Evolutionary conservation across 2,329 filamentous ascomycete genomes (phyloP).

Genomic region (Xylariomycetidae sp.): DNA sequence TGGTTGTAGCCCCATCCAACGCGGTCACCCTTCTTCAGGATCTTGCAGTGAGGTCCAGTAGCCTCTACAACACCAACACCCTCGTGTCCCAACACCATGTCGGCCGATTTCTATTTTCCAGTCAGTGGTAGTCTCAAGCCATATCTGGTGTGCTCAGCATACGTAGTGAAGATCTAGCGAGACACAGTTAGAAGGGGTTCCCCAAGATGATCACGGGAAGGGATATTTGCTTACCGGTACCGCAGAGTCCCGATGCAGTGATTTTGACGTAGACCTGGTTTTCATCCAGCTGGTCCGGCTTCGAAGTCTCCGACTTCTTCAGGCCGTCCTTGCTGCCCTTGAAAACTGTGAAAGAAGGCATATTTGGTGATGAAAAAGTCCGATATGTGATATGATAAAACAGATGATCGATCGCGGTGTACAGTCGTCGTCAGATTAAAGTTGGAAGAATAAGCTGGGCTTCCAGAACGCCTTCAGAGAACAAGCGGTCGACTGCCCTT

Average conservation of each 20-base stretch:
- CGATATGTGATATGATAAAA: background rate
- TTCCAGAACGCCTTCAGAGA: no score
- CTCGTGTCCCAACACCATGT: slow-evolving; percentile 45
- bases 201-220: background rate
- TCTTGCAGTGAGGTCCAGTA: slow-evolving; percentile 35
- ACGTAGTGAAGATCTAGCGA: slow-evolving; percentile 27
- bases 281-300: slow-evolving; percentile 36
- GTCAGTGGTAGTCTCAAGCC: slow-evolving; percentile 5
- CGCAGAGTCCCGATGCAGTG: slow-evolving; percentile 64
- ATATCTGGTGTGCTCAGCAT: no score
- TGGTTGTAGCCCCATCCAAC: slow-evolving; percentile 44
- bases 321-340: slow-evolving; percentile 56
- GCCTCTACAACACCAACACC: slow-evolving; percentile 41
- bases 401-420: no score
- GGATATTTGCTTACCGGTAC: slow-evolving; percentile 36
- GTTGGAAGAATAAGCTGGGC: no score
- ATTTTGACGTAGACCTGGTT: slow-evolving; percentile 59
- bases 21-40: slow-evolving; percentile 37
- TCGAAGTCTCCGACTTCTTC: slow-evolving; percentile 42
- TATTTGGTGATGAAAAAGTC: slow-evolving; percentile 10
- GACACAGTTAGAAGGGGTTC: slow-evolving; percentile 32
- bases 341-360: slow-evolving; percentile 53
- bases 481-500: no score
- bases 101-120: slow-evolving; percentile 16
- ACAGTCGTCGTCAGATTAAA: no score